Conservation (phyloP, 257 asterid genomes). For the Lycium ferocissimum region DNA sequence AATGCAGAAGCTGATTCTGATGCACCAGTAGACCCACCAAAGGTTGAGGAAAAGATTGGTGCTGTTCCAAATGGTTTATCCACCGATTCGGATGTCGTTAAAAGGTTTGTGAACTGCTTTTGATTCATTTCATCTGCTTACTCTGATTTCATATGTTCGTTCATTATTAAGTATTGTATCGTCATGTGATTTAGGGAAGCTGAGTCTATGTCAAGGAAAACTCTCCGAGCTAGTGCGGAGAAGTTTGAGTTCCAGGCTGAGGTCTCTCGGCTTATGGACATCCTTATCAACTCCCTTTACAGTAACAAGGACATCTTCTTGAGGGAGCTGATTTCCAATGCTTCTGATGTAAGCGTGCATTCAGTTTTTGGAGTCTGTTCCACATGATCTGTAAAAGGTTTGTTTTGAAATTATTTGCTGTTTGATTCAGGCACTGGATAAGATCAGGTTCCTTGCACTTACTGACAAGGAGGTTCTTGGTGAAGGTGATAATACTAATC, state of each 20-base stretch:
- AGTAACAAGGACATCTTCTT: constrained; percentile 94
- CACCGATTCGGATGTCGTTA: constrained; percentile 87
- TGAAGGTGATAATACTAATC: constrained; percentile 85
- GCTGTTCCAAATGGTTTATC: constrained; percentile 83
- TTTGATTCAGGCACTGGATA: constrained; percentile 78
- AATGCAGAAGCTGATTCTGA: constrained; percentile 78
- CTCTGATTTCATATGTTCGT: neutral
- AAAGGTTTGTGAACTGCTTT: constrained; percentile 52
- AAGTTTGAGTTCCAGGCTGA: constrained; percentile 98
- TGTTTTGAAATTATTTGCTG: constrained; percentile 15
- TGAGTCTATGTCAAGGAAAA: constrained; percentile 80
- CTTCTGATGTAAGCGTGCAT: constrained; percentile 80
- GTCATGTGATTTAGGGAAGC: constrained; percentile 64
- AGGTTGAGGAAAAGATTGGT: constrained; percentile 83
- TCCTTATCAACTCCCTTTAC: constrained; percentile 93
- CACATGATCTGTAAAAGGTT: neutral
- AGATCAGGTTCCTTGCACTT: constrained; percentile 87
- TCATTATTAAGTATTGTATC: neutral
- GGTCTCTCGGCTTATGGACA: constrained; percentile 97
- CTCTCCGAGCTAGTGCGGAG: constrained; percentile 77
- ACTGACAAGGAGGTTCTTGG: constrained; percentile 95
- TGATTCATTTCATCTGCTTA: neutral
- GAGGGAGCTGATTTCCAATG: constrained; percentile 97
- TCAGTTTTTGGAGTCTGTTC: neutral
- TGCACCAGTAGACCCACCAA: constrained; percentile 78